These are phyloP conservation scores for Oemleria cerasiformis DNA, from an alignment of 306 rosid genomes.

Conservation along the genomic window DNA sequence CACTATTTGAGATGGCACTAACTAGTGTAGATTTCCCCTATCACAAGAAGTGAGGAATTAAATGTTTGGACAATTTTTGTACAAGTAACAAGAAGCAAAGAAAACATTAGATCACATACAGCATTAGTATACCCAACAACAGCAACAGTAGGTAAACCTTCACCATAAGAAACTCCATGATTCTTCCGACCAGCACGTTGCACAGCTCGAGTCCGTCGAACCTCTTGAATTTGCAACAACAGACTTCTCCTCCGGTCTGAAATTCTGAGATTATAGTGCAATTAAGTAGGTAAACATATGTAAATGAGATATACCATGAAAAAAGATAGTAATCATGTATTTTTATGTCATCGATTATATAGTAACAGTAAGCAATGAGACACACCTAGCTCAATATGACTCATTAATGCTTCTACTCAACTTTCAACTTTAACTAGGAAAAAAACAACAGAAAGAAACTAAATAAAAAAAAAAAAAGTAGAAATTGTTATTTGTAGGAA, in stretches of 20 bases:
- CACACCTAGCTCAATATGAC: background rate
- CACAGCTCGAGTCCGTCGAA: constrained; percentile 81
- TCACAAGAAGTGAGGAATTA: constrained; percentile 16
- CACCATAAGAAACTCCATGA: constrained; percentile 68
- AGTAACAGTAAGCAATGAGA: background rate
- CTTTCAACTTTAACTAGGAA: background rate
- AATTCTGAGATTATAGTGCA: constrained; percentile 48
- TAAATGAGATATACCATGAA: constrained; percentile 10
- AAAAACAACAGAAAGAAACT: background rate
- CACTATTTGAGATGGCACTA: constrained; percentile 63
- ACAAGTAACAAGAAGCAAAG: constrained; percentile 15
- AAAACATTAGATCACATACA: constrained; percentile 45
- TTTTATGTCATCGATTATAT: constrained; percentile 15
- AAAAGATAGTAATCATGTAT: background rate
- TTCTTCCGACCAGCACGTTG: constrained; percentile 86
- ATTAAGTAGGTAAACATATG: constrained; percentile 28
- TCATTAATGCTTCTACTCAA: background rate
- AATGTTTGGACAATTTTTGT: constrained; percentile 14
- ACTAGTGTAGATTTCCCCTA: constrained; percentile 94
- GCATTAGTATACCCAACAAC: constrained; percentile 97
- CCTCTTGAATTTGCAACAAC: constrained; percentile 72
- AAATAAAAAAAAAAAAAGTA: background rate
- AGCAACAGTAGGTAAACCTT: constrained; percentile 71
- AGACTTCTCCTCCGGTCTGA: constrained; percentile 55
- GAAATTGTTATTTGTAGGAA: background rate